Evolutionary conservation across 1,284 basidiomycete species (phyloP).

Genomic region (Rhodotorula sp.): DNA sequence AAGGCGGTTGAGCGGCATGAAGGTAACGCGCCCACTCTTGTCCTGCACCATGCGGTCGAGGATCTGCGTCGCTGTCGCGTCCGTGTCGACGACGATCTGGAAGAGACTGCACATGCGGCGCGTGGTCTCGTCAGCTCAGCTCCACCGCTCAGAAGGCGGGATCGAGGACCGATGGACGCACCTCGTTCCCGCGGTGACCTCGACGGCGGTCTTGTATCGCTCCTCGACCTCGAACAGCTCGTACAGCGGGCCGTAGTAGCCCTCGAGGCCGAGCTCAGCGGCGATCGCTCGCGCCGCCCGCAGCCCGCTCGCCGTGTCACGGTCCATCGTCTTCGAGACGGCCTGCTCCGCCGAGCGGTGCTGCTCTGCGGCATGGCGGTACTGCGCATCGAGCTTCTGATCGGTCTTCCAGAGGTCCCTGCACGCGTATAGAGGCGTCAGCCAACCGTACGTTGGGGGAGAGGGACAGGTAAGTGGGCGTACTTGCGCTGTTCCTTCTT

Average conservation of each 20-base stretch:
- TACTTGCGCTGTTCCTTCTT: conserved; percentile 77
- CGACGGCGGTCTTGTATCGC: conserved; percentile 89
- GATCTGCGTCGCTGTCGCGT: conserved; percentile 83
- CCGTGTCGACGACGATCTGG: conserved; percentile 95
- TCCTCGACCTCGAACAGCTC: conserved; percentile 90
- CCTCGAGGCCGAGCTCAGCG: conserved; percentile 67
- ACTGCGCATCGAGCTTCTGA: conserved; percentile 76
- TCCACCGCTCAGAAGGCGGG: too few relatives aligned
- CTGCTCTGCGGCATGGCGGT: conserved; percentile 75
- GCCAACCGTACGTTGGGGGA: not conserved
- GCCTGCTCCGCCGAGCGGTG: conserved; percentile 75
- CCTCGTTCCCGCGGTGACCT: conserved; percentile 93
- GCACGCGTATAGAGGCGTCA: not conserved
- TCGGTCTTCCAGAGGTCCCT: conserved; percentile 92
- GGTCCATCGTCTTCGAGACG: conserved; percentile 91
- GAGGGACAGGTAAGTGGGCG: conserved; percentile 40
- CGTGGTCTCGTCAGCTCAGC: not conserved
- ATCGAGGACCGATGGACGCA: conserved; percentile 48
- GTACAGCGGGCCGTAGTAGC: conserved; percentile 91
- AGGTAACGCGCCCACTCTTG: conserved; percentile 90
- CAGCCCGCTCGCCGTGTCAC: conserved; percentile 71
- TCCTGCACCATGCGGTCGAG: conserved; percentile 91
- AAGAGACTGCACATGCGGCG: conserved; percentile 66
- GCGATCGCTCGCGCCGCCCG: conserved; percentile 80
- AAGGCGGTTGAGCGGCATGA: conserved; percentile 98